phyloP scores from a whole-genome alignment of 495 filamentous ascomycete genomes.

The Amphirosellinia nigrospora region DNA sequence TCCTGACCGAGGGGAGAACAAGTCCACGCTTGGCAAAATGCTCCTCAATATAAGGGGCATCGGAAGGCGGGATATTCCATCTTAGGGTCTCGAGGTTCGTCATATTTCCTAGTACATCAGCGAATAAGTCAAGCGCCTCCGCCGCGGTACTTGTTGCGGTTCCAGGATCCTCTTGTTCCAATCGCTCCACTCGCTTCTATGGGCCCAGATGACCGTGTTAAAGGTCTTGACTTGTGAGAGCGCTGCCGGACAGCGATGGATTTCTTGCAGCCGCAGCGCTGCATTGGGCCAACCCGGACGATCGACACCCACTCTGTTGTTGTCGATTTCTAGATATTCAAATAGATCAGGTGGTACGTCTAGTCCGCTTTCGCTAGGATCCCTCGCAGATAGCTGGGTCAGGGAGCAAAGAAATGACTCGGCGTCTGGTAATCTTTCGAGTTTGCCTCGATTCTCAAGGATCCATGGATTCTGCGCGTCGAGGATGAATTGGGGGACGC shows the following conservation, averaged over 20 bases:
- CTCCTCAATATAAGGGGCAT: constrained; percentile 1
- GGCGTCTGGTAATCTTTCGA: constrained; percentile 6
- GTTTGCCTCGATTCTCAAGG: constrained; percentile 1
- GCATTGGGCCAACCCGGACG: constrained; percentile 17
- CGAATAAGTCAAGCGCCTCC: constrained; percentile 6
- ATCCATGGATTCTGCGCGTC: constrained; percentile 16
- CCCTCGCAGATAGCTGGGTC: background rate
- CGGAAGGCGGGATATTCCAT: background rate
- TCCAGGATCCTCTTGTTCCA: background rate
- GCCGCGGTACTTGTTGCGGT: background rate
- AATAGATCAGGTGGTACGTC: constrained; percentile 19
- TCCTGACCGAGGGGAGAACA: constrained; percentile 9
- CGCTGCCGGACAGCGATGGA: constrained; percentile 6
- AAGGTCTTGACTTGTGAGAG: constrained; percentile 16
- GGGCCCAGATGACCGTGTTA: background rate
- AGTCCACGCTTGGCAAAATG: background rate
- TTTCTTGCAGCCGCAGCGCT: background rate
- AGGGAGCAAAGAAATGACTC: constrained; percentile 15
- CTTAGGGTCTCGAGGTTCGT: constrained; percentile 12
- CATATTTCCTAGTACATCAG: constrained; percentile 18
- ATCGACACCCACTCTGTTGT: background rate
- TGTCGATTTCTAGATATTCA: constrained; percentile 10
- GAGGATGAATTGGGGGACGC: constrained; percentile 20
- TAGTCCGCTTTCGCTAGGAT: background rate
- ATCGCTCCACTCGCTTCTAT: background rate